phyloP scores from a whole-genome alignment of 441 rosid genomes.

The Mallotus japonicus region DNA sequence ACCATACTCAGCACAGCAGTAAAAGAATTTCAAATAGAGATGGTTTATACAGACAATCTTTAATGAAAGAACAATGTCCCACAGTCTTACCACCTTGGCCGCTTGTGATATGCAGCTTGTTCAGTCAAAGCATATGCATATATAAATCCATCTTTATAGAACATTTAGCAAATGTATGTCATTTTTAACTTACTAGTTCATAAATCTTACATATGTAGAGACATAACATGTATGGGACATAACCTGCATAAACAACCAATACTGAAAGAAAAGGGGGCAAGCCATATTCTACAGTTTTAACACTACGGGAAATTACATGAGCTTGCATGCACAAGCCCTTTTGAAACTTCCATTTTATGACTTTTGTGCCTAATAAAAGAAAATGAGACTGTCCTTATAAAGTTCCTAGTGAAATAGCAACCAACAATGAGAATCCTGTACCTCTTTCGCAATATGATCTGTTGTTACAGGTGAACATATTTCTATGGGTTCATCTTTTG shows the following conservation, averaged over 20 bases:
- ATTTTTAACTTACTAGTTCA: not conserved
- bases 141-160: not conserved
- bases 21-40: not conserved
- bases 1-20: not conserved
- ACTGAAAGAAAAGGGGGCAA: not conserved
- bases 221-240: not conserved
- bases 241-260: not conserved
- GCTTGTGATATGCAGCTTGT: not conserved
- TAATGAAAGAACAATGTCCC: not conserved
- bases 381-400: too few relatives aligned
- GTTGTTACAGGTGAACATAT: slow-evolving; percentile 64
- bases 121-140: not conserved
- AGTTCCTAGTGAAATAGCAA: not conserved
- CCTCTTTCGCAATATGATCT: slow-evolving; percentile 78
- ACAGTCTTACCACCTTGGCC: not conserved
- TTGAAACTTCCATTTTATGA: not conserved
- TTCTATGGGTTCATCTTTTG: slow-evolving; percentile 79
- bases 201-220: not conserved
- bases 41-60: too few relatives aligned
- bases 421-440: slow-evolving; percentile 20
- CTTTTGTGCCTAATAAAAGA: too few relatives aligned
- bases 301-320: not conserved
- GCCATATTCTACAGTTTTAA: not conserved
- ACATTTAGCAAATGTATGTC: not conserved
- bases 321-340: not conserved